phyloP scores from a whole-genome alignment of 1,139 yeast species.

The Geotrichum carabidarum region DNA sequence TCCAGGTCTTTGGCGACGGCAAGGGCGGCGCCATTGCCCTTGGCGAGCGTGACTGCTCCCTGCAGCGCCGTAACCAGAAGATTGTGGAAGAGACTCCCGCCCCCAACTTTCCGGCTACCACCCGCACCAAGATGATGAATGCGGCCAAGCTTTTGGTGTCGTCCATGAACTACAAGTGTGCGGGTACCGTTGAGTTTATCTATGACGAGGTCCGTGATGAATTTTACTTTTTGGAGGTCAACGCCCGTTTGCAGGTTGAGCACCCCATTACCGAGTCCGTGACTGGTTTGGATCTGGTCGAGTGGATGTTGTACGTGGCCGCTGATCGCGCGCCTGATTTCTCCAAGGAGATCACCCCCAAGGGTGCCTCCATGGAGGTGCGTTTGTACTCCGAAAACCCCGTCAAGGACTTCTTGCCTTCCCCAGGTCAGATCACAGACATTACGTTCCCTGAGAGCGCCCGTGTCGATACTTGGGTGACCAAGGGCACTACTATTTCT shows the following conservation, averaged over 20 bases:
- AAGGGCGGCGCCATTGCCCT: conserved; percentile 83
- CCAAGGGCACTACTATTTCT: conserved; percentile 81
- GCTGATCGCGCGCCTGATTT: conserved; percentile 84
- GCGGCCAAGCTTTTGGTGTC: conserved; percentile 83
- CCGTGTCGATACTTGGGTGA: conserved; percentile 90
- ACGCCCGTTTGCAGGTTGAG: conserved; percentile 94
- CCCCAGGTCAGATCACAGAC: conserved; percentile 89
- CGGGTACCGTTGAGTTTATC: conserved; percentile 95
- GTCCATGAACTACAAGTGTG: conserved; percentile 83
- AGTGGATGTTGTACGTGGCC: conserved; percentile 92
- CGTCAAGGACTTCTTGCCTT: conserved; percentile 87
- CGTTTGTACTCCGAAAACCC: conserved; percentile 96
- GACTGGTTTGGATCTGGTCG: conserved; percentile 89
- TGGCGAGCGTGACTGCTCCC: conserved; percentile 96
- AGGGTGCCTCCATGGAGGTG: conserved; percentile 95
- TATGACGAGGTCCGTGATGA: conserved; percentile 81
- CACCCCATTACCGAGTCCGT: conserved; percentile 96
- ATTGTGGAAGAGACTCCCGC: conserved; percentile 97
- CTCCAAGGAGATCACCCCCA: conserved; percentile 50
- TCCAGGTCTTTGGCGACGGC: conserved; percentile 96
- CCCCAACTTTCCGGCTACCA: conserved; percentile 77
- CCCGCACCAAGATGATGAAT: conserved; percentile 66
- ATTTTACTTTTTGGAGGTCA: conserved; percentile 91
- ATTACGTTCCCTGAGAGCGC: conserved; percentile 85
- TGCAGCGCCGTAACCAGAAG: conserved; percentile 95